Base-by-base conservation (phyloP, 257 asterid species). In the Haberlea rhodopensis region DNA sequence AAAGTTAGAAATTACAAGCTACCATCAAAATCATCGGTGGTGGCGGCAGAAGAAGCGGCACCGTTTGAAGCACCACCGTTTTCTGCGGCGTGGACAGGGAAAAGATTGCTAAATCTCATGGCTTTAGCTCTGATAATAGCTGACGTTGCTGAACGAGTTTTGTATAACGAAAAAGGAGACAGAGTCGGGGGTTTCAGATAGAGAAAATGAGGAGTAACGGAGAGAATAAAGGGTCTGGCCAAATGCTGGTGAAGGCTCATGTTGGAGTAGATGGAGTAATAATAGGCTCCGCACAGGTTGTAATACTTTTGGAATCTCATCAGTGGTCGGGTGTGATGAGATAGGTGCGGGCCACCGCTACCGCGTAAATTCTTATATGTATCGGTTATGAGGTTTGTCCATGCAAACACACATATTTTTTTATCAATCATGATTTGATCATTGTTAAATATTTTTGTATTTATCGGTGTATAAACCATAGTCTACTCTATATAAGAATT, bases 191-290 rank as follows among this genome's bases (percentile, higher is more conserved):
- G 78, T 32, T 77, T 78, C 23, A 60, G 69, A 53, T 80, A 64
- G 78, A 75, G 67, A 64, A n/a, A 60, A 70, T 53, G 71, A 29
- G 74, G 63, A 3, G 70, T 27, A 28, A 75, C 48, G 57, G 75
- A 46, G 69, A 73, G 60, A 49, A 73, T 66, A 68, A 73, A 53
- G 22, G 79, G 79, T 63, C 69, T 79, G 71, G 81, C 74, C 59
- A 75, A 59, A 68, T 79, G 76, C 75, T 80, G 80, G 72, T 78
- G 78, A 24, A 83, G 83, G 76, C 80, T 81, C 95, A 81, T 89
- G 27, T 60, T 37, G 3, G 43, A 34, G 43, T 34, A 29, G 5
- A 6, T 29, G 2, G 2, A 32, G 2, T 7, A 9, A 1, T 7
- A 9, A 32, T 7, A 32, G 43, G 13, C 11, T 7, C 43, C 1